Evolutionary conservation across 2,329 filamentous ascomycete genomes (phyloP).

Genomic region (Lasiodiplodia sp.): DNA sequence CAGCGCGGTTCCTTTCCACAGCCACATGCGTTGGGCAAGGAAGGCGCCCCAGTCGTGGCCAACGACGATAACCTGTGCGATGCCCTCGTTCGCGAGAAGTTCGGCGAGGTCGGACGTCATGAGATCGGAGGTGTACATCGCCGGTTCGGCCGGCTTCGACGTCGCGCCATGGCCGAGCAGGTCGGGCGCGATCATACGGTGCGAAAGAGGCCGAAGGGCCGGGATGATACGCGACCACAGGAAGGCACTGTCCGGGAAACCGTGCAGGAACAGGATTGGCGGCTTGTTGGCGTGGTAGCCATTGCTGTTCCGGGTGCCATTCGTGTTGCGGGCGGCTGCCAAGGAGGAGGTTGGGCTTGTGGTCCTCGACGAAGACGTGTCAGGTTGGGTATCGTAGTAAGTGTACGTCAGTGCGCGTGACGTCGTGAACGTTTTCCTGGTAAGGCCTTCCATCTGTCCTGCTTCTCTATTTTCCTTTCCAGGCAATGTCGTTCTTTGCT

Average conservation of each 20-base stretch:
- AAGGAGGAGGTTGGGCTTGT: not conserved
- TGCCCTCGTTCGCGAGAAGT: constrained; percentile 37
- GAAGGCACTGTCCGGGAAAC: constrained; percentile 55
- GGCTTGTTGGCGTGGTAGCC: constrained; percentile 3
- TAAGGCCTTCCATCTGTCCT: constrained; percentile 27
- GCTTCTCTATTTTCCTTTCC: not conserved
- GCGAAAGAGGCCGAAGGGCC: constrained; percentile 46
- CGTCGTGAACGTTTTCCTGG: constrained; percentile 30
- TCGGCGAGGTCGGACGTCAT: constrained; percentile 31
- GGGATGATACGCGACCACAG: constrained; percentile 53
- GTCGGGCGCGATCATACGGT: constrained; percentile 48
- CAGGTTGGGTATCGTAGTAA: constrained; percentile 27
- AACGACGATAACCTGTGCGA: constrained; percentile 46
- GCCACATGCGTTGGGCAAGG: constrained; percentile 51
- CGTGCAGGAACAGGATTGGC: constrained; percentile 51
- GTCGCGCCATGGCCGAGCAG: constrained; percentile 45
- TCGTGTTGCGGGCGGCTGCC: not conserved
- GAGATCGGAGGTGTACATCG: constrained; percentile 28
- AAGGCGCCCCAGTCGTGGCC: constrained; percentile 61
- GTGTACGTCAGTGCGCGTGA: constrained; percentile 31
- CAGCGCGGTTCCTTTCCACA: constrained; percentile 48
- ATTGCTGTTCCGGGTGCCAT: not conserved
- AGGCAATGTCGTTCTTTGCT: not conserved
- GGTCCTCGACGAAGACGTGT: not conserved
- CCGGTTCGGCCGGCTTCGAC: constrained; percentile 34